phyloP scores from a whole-genome alignment of 176 grass and related monocot species.

The Ensete glaucum region DNA sequence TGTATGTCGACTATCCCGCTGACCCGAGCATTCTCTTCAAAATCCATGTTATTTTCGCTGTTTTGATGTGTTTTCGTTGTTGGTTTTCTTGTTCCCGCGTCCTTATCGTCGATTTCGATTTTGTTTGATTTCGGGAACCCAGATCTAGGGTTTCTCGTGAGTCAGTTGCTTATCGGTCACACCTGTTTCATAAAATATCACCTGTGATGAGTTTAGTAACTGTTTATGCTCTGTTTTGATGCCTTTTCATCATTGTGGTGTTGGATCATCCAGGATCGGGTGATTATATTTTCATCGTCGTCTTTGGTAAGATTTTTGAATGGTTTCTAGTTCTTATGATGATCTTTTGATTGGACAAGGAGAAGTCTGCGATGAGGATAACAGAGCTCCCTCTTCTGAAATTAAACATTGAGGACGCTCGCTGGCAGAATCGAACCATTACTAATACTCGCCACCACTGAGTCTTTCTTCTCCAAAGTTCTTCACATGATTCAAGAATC shows the following conservation, averaged over 20 bases:
- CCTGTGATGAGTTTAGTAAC: too few species aligned
- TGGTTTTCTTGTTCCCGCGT: background rate
- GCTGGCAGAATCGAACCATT: slow-evolving; percentile 99
- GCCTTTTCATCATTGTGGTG: too few species aligned
- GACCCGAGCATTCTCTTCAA: slow-evolving; percentile 51
- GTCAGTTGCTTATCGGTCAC: too few species aligned
- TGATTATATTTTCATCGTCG: background rate
- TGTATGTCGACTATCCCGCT: slow-evolving; percentile 95
- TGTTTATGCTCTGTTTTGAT: too few species aligned
- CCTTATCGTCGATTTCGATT: background rate
- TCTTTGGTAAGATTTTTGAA: background rate
- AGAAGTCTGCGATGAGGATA: slow-evolving; percentile 66
- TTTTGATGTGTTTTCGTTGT: background rate
- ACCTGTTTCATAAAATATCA: too few species aligned
- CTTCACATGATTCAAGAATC: slow-evolving; percentile 73
- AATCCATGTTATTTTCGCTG: background rate
- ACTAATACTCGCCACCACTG: slow-evolving; percentile 49
- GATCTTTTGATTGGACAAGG: background rate
- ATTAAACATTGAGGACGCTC: slow-evolving; percentile 41
- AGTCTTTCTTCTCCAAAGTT: slow-evolving; percentile 42
- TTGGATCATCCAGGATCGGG: too few species aligned
- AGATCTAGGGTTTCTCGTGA: too few species aligned
- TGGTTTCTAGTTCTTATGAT: background rate
- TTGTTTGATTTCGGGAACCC: background rate
- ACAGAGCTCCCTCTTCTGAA: slow-evolving; percentile 98